Base-by-base conservation (phyloP, 768 basidiomycete species). In the Naematelia aurantialba region DNA sequence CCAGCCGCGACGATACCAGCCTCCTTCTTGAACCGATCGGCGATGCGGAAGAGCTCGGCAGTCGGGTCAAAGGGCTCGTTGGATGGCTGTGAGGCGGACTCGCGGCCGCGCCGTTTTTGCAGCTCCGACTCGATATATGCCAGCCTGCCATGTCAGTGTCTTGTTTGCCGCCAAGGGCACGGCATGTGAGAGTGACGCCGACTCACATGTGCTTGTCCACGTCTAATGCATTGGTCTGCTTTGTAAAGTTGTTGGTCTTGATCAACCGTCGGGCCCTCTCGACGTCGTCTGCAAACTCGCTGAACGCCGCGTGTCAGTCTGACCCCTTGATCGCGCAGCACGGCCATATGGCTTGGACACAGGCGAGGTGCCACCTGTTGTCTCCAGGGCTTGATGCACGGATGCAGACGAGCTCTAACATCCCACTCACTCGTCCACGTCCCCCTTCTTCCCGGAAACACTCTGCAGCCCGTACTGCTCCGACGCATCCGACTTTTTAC, bases 191-290 rank as follows among this genome's bases (percentile, higher is more conserved):
- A 54, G 12, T 30, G 34, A 39, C n/a, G n/a, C n/a, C 34, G 17
- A 80, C 89, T 52, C 58, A 92, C 94, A 98, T 98, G 71, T 98
- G 96, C 73, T 97, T 98, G 79, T 99, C 94, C 24, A 96, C 92
- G 73, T 97, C 94, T 21, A 97, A 82, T 1, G 86, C 85, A 74
- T 96, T 94, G 3, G 94, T 99, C 78, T 97, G 94, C 63, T 93
- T 90, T 0, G 96, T 99, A 73, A 99, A 98, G 79, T 96, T 96
- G 78, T 89, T 94, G 21, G 85, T 80, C 42, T 91, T 81, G 1
- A 93, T 87, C 4, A 86, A 83, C 52, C 85, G 81, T 59, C 89
- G 81, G 10, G 88, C 85, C 58, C 84, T 86, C 1, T 87, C 84
- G 54, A 85, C 85, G 27, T 85, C 83, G 46, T 86, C 85, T 44